These are phyloP conservation scores for Dothideomycetidae sp. DNA, from an alignment of 2,329 filamentous ascomycete species.

Conservation along the genomic window DNA sequence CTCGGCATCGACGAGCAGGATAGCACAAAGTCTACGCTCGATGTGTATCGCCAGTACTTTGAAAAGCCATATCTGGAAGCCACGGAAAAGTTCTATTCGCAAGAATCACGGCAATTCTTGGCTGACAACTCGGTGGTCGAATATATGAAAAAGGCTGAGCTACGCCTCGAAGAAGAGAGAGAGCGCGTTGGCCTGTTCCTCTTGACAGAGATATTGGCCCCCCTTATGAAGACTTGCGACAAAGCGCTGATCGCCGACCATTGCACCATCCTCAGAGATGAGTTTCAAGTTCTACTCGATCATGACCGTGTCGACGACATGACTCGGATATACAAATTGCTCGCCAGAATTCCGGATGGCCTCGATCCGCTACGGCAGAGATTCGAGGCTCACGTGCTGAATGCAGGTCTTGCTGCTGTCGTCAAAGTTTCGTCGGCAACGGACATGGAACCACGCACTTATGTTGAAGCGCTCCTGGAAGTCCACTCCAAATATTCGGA, in stretches of 20 bases:
- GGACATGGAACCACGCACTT: slow-evolving; percentile 90
- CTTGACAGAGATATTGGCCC: slow-evolving; percentile 73
- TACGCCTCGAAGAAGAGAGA: slow-evolving; percentile 80
- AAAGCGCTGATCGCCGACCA: slow-evolving; percentile 81
- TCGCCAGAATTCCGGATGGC: slow-evolving; percentile 79
- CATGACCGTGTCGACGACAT: slow-evolving; percentile 93
- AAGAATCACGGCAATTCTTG: slow-evolving; percentile 86
- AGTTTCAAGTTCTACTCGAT: slow-evolving; percentile 87
- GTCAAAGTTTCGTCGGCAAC: slow-evolving; percentile 80
- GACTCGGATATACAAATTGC: slow-evolving; percentile 85
- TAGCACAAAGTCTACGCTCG: slow-evolving; percentile 81
- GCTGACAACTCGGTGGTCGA: slow-evolving; percentile 96
- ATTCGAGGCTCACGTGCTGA: slow-evolving; percentile 87
- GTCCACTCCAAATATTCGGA: slow-evolving; percentile 88
- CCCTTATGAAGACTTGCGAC: slow-evolving; percentile 77
- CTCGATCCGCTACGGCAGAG: slow-evolving; percentile 73
- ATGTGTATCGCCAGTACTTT: slow-evolving; percentile 87
- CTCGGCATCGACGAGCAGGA: slow-evolving; percentile 88
- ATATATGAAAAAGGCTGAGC: slow-evolving; percentile 99
- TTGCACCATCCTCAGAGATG: slow-evolving; percentile 71
- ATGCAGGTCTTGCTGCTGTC: slow-evolving; percentile 74
- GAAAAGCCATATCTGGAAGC: slow-evolving; percentile 81
- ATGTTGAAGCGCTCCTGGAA: slow-evolving; percentile 87
- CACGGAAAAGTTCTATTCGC: slow-evolving; percentile 73
- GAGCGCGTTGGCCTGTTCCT: slow-evolving; percentile 85